Evolutionary conservation across 2,329 filamentous ascomycete genomes (phyloP).

Genomic region (Allantophomopsis cytisporea): DNA sequence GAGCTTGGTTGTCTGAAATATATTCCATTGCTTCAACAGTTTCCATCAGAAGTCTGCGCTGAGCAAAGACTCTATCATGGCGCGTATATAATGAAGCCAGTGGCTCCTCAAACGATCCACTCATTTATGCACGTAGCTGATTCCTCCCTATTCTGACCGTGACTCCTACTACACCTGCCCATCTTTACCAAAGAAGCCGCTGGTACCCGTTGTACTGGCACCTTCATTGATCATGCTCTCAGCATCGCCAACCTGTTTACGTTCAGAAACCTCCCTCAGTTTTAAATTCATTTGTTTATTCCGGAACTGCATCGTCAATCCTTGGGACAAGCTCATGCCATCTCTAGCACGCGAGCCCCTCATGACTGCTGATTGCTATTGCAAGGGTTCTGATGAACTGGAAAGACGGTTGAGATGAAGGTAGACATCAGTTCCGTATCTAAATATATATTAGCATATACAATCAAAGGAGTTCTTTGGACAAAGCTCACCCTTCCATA

Average conservation of each 20-base stretch:
- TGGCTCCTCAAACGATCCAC: no score
- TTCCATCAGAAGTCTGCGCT: no score
- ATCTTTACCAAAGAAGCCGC: slow-evolving; percentile 19
- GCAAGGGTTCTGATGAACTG: slow-evolving; percentile 87
- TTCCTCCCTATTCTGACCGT: no score
- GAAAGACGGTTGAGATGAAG: slow-evolving; percentile 93
- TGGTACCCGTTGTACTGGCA: slow-evolving; percentile 10
- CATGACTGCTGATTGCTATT: slow-evolving; percentile 79
- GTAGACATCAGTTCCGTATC: slow-evolving; percentile 97
- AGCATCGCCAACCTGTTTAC: slow-evolving; percentile 82
- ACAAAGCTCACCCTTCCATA: slow-evolving; percentile 79
- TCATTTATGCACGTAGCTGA: no score
- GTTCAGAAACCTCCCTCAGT: slow-evolving; percentile 69
- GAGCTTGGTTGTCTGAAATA: no score
- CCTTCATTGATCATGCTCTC: slow-evolving; percentile 56
- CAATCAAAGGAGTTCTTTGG: background rate
- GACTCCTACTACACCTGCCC: slow-evolving; percentile 14
- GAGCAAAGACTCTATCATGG: no score
- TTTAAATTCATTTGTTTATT: slow-evolving; percentile 47
- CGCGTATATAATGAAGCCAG: no score
- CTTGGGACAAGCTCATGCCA: slow-evolving; percentile 34
- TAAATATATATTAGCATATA: slow-evolving; percentile 23
- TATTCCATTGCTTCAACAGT: no score
- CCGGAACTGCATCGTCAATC: slow-evolving; percentile 43
- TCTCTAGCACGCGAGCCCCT: slow-evolving; percentile 48